These are phyloP conservation scores for Epichloe typhina DNA, from an alignment of 2,329 filamentous ascomycete genomes.

Conservation along the genomic window DNA sequence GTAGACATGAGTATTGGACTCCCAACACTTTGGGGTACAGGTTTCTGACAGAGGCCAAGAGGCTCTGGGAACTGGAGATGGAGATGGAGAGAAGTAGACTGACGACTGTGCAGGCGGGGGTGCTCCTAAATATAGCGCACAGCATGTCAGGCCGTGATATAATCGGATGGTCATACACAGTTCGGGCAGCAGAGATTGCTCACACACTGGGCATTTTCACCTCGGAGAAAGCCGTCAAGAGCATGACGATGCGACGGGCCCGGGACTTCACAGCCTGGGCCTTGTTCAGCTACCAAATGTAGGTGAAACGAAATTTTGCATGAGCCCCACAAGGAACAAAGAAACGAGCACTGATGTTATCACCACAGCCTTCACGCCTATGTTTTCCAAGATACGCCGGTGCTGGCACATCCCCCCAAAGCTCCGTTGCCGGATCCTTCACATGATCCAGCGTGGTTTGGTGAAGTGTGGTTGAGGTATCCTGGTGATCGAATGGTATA, in stretches of 20 bases:
- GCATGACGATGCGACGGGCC: slow-evolving; percentile 9
- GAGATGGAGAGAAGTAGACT: slow-evolving; percentile 7
- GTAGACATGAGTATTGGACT: slow-evolving; percentile 20
- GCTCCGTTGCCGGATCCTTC: slow-evolving; percentile 17
- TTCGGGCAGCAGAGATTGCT: slow-evolving; percentile 20
- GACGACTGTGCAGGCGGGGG: slow-evolving; percentile 23
- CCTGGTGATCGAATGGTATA: slow-evolving; percentile 13
- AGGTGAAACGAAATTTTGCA: slow-evolving; percentile 2
- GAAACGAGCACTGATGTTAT: no score
- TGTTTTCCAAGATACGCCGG: slow-evolving; percentile 15
- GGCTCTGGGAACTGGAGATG: slow-evolving; percentile 23
- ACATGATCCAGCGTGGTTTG: slow-evolving; percentile 16
- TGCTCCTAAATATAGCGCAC: slow-evolving; percentile 19
- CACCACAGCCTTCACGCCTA: slow-evolving; percentile 12
- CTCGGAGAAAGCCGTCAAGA: neutral
- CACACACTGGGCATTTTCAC: slow-evolving; percentile 19
- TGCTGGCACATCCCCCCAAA: slow-evolving; percentile 16
- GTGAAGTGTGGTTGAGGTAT: slow-evolving; percentile 24
- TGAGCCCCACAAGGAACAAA: no score
- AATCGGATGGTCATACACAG: slow-evolving; percentile 21
- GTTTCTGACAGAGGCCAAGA: slow-evolving; percentile 25
- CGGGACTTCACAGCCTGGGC: slow-evolving; percentile 21
- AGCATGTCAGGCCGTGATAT: slow-evolving; percentile 23
- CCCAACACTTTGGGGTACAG: slow-evolving; percentile 20
- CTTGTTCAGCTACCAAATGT: slow-evolving; percentile 22